These are phyloP conservation scores for Calycina marina DNA, from an alignment of 2,329 filamentous ascomycete genomes.

Conservation along the genomic window DNA sequence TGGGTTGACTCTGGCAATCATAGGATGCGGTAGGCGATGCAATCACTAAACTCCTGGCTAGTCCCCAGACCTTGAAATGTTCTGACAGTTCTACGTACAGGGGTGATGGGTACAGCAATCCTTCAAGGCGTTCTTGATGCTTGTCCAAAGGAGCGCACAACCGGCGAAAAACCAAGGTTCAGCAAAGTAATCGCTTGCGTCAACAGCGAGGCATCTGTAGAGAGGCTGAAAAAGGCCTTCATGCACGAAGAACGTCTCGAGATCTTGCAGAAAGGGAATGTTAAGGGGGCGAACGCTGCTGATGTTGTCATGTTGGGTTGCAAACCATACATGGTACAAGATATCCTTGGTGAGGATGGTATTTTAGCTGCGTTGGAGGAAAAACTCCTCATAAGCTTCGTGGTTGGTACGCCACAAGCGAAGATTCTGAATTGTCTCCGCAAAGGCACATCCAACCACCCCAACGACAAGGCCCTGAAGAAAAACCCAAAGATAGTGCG, in stretches of 20 bases:
- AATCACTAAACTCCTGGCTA: not conserved
- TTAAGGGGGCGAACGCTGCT: constrained; percentile 49
- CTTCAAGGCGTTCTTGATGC: constrained; percentile 14
- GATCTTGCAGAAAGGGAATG: constrained; percentile 39
- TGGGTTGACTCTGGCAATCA: constrained; percentile 11
- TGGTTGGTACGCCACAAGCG: constrained; percentile 58
- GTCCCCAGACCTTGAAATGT: no score
- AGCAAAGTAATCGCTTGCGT: constrained; percentile 29
- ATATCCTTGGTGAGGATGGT: constrained; percentile 50
- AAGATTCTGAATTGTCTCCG: constrained; percentile 53
- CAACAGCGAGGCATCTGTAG: constrained; percentile 24
- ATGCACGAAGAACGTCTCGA: constrained; percentile 15
- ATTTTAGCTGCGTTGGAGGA: constrained; percentile 60
- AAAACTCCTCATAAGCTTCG: constrained; percentile 72
- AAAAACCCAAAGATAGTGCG: constrained; percentile 38
- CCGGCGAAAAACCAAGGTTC: constrained; percentile 11
- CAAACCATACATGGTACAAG: constrained; percentile 63
- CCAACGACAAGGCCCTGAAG: not conserved
- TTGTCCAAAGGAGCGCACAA: constrained; percentile 5
- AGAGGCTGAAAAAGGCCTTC: constrained; percentile 23
- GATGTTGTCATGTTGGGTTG: constrained; percentile 69
- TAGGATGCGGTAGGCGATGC: constrained; percentile 12
- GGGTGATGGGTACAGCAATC: constrained; percentile 18
- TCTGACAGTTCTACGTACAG: constrained; percentile 7
- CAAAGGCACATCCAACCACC: constrained; percentile 19